Base-by-base conservation (phyloP, 164 flowering plant species). In the Euptelea pleiosperma region DNA sequence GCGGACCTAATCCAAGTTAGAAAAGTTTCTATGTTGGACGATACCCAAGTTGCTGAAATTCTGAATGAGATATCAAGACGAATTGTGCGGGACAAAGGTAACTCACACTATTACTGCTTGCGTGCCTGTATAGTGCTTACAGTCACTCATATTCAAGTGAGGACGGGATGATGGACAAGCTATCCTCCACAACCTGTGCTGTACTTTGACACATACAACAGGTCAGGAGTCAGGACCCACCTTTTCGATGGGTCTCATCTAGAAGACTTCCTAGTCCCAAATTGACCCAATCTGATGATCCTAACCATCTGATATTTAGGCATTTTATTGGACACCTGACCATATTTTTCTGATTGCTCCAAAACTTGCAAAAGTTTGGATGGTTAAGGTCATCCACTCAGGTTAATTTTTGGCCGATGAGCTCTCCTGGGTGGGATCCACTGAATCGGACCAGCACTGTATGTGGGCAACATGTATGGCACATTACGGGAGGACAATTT, bases 81-180 rank as follows among this genome's bases (percentile, higher is more conserved):
- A 40, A 86, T 86, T 76, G 99, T 90, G 58, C 58, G 67, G 36
- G 91, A 90, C 48, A 85, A 88, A 81, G 99, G 96, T 93, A 67
- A 42, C 10, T 50, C 21, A 30, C 24, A 14, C 1, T 9, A 14
- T 7, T 29, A 8, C 25, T 61, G 11, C 34, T 39, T 33, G 5
- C 8, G 21, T 24, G 24, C n/a, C 6, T 28, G 44, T 33, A 11
- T 50, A 18, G 42, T 34, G 18, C 24, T 42, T 29, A 52, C 29
- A 3, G 1, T 15, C 36, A 52, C 18, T 7, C 22, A 28, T 7
- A 15, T 4, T 18, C 22, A 15, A 2, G 9, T 19, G 24, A 9
- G 9, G 26, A n/a, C 12, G 25, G 22, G 2, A 33, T 34, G n/a
- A 24, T 21, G 3, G 28, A 14, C 11, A 37, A 54, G 30, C 30